phyloP scores from a whole-genome alignment of 441 rosid genomes.

The Populus trichocarpa region DNA sequence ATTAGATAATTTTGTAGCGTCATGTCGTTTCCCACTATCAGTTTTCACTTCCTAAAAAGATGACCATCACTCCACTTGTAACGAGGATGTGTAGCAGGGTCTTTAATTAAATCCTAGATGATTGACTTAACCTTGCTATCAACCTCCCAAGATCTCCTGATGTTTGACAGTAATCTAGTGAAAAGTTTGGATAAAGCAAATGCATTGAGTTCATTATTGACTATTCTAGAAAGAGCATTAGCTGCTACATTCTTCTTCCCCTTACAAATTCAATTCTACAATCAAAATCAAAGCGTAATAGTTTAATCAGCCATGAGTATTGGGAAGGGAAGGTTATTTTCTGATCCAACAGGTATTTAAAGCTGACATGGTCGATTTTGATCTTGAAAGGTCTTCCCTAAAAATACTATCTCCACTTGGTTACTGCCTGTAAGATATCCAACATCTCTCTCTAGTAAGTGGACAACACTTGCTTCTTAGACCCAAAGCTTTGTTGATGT shows the following conservation, averaged over 20 bases:
- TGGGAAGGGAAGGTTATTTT: neutral
- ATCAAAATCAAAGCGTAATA: neutral
- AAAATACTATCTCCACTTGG: neutral
- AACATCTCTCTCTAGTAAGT: neutral
- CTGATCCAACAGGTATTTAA: neutral
- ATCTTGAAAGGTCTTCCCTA: neutral
- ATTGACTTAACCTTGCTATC: too few relatives aligned
- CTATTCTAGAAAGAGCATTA: neutral
- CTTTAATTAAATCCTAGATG: too few relatives aligned
- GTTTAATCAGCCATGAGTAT: neutral
- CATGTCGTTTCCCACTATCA: neutral
- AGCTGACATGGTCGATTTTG: neutral
- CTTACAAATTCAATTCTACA: neutral
- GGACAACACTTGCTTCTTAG: neutral
- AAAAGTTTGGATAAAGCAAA: too few relatives aligned
- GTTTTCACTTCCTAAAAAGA: neutral
- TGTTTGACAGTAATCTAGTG: too few relatives aligned
- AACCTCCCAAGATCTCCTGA: too few relatives aligned
- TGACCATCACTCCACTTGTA: neutral
- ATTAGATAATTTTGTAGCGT: rapidly evolving
- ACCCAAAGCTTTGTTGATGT: neutral
- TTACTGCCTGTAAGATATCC: neutral
- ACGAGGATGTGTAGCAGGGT: too few relatives aligned
- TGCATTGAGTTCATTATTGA: rapidly evolving
- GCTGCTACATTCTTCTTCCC: neutral